Evolutionary conservation across 805 yeast genomes (phyloP).

Genomic region (Cyberlindnera xylosilytica): DNA sequence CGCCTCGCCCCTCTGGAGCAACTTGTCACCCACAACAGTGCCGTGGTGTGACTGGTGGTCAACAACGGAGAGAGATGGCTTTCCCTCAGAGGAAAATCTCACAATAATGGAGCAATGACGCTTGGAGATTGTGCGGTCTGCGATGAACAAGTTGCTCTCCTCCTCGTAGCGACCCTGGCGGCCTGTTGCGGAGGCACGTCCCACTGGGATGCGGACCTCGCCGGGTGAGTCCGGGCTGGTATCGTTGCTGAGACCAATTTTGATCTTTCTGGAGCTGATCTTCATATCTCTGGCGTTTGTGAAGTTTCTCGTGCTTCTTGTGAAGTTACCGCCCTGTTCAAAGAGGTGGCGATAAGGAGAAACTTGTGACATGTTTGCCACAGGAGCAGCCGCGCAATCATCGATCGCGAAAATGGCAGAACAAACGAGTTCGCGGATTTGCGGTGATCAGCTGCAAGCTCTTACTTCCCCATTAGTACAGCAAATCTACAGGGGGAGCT

Average conservation of each 20-base stretch:
- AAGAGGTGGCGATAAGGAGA: neutral
- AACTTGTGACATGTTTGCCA: too few species aligned
- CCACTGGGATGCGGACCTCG: neutral
- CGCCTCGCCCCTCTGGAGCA: neutral
- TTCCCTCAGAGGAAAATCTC: neutral
- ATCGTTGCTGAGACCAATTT: too few species aligned
- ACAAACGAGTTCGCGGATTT: slow-evolving; percentile 1
- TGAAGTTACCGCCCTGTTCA: too few species aligned
- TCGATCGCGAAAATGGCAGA: neutral
- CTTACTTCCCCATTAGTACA: too few species aligned
- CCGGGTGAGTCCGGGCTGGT: too few species aligned
- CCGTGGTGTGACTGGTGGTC: neutral
- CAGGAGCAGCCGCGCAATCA: too few species aligned
- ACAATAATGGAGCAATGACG: neutral
- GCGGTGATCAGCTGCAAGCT: too few species aligned
- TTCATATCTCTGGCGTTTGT: neutral
- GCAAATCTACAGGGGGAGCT: too few species aligned
- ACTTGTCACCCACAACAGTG: neutral
- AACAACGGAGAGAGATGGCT: neutral
- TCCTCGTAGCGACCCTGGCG: neutral
- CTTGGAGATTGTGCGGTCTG: slow-evolving; percentile 1
- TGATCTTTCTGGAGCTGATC: neutral
- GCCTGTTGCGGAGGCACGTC: neutral
- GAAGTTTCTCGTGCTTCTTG: too few species aligned
- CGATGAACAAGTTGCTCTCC: neutral